Conservation (phyloP, 345 rosid genomes). For the Aquilaria yunnanensis region DNA sequence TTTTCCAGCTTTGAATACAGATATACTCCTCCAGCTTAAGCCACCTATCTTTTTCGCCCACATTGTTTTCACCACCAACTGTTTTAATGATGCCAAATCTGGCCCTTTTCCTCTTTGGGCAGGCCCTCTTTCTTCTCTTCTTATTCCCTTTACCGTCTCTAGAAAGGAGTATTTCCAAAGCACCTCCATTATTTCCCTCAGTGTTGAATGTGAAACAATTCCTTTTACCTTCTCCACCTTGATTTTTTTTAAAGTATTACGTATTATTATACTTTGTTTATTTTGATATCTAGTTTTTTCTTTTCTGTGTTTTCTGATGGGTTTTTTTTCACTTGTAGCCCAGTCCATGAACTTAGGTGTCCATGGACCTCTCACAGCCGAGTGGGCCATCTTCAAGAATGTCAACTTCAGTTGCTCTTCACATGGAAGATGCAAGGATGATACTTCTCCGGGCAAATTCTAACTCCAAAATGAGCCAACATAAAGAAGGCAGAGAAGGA, state of each 20-base stretch:
- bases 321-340: neutral
- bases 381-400: neutral
- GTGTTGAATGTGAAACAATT: conserved; percentile 1
- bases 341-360: neutral
- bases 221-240: neutral
- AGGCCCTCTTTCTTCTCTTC: conserved; percentile 4
- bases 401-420: neutral
- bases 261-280: neutral
- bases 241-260: too few species aligned
- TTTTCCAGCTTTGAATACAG: conserved; percentile 29
- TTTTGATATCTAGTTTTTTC: neutral
- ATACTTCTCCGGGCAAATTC: neutral
- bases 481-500: conserved; percentile 1
- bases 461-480: neutral
- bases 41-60: conserved; percentile 4
- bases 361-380: neutral
- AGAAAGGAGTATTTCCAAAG: conserved; percentile 12
- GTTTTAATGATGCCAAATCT: conserved; percentile 2
- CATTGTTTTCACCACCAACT: conserved; percentile 2
- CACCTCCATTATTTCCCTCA: neutral
- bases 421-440: neutral
- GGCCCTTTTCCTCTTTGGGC: neutral
- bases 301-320: neutral
- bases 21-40: neutral
- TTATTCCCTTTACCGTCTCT: conserved; percentile 8